These are phyloP conservation scores for Calcarisporium arbuscula DNA, from an alignment of 2,329 filamentous ascomycete species.

Conservation along the genomic window DNA sequence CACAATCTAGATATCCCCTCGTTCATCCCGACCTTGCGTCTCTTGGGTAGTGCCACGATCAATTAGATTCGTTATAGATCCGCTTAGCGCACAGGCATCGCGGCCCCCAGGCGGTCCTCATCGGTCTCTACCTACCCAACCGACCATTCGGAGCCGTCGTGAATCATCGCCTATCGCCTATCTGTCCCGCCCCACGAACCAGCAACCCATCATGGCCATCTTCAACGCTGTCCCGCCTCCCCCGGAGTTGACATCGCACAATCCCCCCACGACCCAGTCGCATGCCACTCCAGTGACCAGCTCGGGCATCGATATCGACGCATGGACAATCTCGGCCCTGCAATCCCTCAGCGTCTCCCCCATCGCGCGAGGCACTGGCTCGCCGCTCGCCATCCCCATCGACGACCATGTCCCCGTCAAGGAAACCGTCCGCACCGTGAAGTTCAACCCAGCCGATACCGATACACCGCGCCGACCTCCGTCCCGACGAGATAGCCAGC, in stretches of 20 bases:
- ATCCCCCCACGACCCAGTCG: slow-evolving; percentile 14
- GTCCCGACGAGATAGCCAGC: slow-evolving; percentile 48
- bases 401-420: slow-evolving; percentile 42
- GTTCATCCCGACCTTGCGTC: no score
- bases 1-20: no score
- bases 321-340: slow-evolving; percentile 58
- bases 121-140: background rate
- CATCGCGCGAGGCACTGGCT: slow-evolving; percentile 51
- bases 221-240: slow-evolving; percentile 48
- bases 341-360: slow-evolving; percentile 50
- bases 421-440: slow-evolving; percentile 13
- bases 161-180: slow-evolving; percentile 4
- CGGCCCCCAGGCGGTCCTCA: no score
- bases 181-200: slow-evolving; percentile 3
- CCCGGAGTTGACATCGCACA: slow-evolving; percentile 25
- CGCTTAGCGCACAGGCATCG: no score
- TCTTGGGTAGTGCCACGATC: no score
- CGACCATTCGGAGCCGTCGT: background rate
- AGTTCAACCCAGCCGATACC: slow-evolving; percentile 15
- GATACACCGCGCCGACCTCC: slow-evolving; percentile 37
- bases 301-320: slow-evolving; percentile 51
- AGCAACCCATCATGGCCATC: slow-evolving; percentile 38
- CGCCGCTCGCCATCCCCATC: slow-evolving; percentile 67
- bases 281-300: slow-evolving; percentile 18
- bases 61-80: no score